A percentile compares a stretch with the other conserved stretches of the same genome.
Evolutionary conservation across 1,284 basidiomycete genomes (phyloP).

Genomic region (Ustilago sp.): DNA sequence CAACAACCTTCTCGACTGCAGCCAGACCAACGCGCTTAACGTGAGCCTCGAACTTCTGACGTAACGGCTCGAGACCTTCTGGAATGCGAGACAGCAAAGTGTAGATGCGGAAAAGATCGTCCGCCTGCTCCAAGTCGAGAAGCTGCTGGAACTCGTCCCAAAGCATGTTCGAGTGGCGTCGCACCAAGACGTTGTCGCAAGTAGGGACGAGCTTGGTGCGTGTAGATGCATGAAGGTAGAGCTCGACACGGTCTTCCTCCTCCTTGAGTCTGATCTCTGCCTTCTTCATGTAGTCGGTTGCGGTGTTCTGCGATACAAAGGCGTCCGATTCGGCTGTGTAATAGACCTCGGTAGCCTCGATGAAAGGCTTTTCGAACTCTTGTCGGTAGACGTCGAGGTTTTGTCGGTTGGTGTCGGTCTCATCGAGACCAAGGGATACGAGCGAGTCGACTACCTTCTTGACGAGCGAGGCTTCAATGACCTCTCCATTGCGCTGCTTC

Average conservation of each 20-base stretch:
- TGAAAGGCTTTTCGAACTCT: constrained; percentile 90
- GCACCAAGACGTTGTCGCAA: constrained; percentile 92
- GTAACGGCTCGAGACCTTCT: constrained; percentile 89
- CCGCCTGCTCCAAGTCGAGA: constrained; percentile 91
- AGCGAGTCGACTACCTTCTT: constrained; percentile 98
- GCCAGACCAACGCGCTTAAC: constrained; percentile 89
- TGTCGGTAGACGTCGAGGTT: constrained; percentile 94
- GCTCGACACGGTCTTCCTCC: constrained; percentile 94
- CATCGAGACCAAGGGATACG: constrained; percentile 91
- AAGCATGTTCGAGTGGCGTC: constrained; percentile 86
- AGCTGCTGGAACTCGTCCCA: constrained; percentile 94
- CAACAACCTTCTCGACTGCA: constrained; percentile 83
- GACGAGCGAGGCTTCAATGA: constrained; percentile 90
- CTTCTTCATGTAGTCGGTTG: constrained; percentile 97
- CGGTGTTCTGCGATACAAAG: constrained; percentile 88
- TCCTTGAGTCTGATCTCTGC: constrained; percentile 91
- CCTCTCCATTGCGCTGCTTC: constrained; percentile 92
- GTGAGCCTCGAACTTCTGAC: constrained; percentile 92
- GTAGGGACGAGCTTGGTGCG: constrained; percentile 77
- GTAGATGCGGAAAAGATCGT: constrained; percentile 89
- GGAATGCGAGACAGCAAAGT: constrained; percentile 87
- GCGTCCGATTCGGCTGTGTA: constrained; percentile 90
- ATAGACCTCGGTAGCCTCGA: constrained; percentile 87
- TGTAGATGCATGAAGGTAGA: constrained; percentile 82
- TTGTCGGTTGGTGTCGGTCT: constrained; percentile 87